These are phyloP conservation scores for Pinus taeda DNA, from an alignment of 75 land plant genomes.

Conservation along the genomic window DNA sequence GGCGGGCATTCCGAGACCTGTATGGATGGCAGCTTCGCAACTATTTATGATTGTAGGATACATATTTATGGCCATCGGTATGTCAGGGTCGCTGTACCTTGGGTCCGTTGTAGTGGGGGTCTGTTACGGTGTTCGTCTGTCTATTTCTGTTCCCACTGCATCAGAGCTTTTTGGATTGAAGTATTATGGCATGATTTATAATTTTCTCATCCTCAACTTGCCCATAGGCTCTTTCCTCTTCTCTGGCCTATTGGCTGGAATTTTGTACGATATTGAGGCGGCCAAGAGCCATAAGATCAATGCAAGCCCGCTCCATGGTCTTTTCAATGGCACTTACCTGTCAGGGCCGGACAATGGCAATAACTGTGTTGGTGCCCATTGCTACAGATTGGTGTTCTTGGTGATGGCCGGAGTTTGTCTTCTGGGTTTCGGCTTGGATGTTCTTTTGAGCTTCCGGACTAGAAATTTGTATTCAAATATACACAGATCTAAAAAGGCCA, in stretches of 20 bases:
- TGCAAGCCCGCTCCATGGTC: too few relatives aligned
- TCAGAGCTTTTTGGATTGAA: constrained; percentile 70
- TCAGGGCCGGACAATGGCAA: constrained; percentile 9
- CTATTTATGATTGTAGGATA: constrained; percentile 48
- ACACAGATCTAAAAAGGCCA: constrained; percentile 17
- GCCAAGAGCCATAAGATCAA: constrained; percentile 4
- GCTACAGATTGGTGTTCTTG: constrained; percentile 66
- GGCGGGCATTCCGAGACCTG: constrained; percentile 44
- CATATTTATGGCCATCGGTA: constrained; percentile 35
- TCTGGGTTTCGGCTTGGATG: constrained; percentile 57
- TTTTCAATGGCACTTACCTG: too few relatives aligned
- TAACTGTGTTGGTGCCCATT: constrained; percentile 70
- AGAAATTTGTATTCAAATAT: constrained; percentile 43
- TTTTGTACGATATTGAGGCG: constrained; percentile 64
- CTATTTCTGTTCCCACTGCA: constrained; percentile 58
- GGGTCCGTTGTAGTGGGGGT: constrained; percentile 63
- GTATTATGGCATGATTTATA: constrained; percentile 60
- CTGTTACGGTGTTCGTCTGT: constrained; percentile 65
- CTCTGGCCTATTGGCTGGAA: constrained; percentile 68
- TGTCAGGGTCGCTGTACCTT: constrained; percentile 52
- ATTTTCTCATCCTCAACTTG: constrained; percentile 66
- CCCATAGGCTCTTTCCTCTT: constrained; percentile 73
- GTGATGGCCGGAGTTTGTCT: constrained; percentile 66
- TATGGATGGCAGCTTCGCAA: constrained; percentile 59
- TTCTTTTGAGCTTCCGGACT: constrained; percentile 47